Percentiles rank a stretch among this genome's conserved stretches.
Evolutionary conservation across 345 rosid species (phyloP).

Genomic region (Camelina sativa): DNA sequence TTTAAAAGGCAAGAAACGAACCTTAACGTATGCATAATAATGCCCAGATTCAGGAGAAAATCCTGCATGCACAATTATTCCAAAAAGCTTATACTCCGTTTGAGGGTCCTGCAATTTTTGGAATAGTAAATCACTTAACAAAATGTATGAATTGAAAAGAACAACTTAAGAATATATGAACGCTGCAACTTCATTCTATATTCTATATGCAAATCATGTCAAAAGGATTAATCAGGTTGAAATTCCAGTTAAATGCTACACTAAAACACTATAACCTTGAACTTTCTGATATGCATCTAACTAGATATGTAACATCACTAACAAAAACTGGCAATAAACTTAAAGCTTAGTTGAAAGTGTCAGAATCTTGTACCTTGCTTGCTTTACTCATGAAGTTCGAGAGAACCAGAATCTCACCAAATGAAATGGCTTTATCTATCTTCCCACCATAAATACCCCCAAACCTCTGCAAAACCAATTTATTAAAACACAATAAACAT

Average conservation of each 20-base stretch:
- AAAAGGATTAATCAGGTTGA: conserved; percentile 7
- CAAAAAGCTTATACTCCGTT: conserved; percentile 91
- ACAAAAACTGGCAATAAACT: conserved; percentile 1
- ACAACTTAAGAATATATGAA: conserved; percentile 5
- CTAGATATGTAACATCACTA: conserved; percentile 9
- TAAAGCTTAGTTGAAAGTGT: conserved; percentile 18
- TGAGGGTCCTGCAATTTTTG: conserved; percentile 69
- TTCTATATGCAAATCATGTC: conserved; percentile 7
- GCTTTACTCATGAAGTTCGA: conserved; percentile 87
- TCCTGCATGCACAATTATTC: conserved; percentile 95
- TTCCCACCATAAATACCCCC: conserved; percentile 85
- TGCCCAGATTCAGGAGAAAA: conserved; percentile 93
- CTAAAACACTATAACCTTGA: neutral
- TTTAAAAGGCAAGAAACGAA: conserved; percentile 29
- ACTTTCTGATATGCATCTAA: conserved; percentile 11
- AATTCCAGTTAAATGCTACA: conserved; percentile 18
- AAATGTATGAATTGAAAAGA: neutral
- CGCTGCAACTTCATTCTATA: neutral
- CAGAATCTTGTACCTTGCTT: conserved; percentile 68
- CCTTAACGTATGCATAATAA: conserved; percentile 97
- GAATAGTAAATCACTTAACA: conserved; percentile 13
- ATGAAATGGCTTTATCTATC: conserved; percentile 78
- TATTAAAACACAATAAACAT: conserved; percentile 10
- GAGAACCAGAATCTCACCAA: conserved; percentile 79
- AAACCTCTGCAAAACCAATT: conserved; percentile 68